Evolutionary conservation across 164 flowering plant genomes (phyloP), one percentile per base, ranked within the genome.

Genomic region (Stephania japonica): DNA sequence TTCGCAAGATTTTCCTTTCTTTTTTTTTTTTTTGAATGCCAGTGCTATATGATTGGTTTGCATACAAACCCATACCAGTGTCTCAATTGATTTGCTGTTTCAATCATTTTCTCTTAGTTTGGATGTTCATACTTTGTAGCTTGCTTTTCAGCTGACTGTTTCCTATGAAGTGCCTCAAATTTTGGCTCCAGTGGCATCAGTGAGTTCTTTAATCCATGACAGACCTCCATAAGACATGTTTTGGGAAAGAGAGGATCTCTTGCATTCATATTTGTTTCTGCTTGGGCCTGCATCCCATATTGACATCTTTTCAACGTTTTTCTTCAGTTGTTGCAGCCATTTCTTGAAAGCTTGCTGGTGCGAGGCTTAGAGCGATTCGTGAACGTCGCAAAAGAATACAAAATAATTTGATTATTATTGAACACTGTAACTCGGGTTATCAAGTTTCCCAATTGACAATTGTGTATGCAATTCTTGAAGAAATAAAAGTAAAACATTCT

Each of bases 151-250:
- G 99, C 89, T 94, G 2, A 91, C 97, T 4, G 94, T 91, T 72
- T 91, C 99, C 21, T 94, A 94, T 75, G 97, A 94, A 82, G 91
- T 94, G 65, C 97, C 97, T 71, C 89, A 75, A 72, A 71, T 92
- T 65, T 66, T 92, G 49, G 44, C 67, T 70, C 99, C 97, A 32
- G 90, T 94, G 68, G 92, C 94, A 82, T 81, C 95, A 0, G 99
- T 94, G 86, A 87, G 97, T 76, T 74, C 62, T 72, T 66, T 38
- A 44, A 32, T 16, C 11, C 53, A 49, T 9, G 25, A 25, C 23
- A 23, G 10, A 66, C 41, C 13, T 65, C 69, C 68, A 21, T n/a
- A 19, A 18, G 53, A 18, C 18, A 6, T 68, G 21, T 11, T 44
- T 21, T 59, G n/a, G 63, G 0, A 50, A n/a, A 19, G 7, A 18